Evolutionary conservation across 257 asterid genomes (phyloP).

Genomic region (Orobanche coerulescens): DNA sequence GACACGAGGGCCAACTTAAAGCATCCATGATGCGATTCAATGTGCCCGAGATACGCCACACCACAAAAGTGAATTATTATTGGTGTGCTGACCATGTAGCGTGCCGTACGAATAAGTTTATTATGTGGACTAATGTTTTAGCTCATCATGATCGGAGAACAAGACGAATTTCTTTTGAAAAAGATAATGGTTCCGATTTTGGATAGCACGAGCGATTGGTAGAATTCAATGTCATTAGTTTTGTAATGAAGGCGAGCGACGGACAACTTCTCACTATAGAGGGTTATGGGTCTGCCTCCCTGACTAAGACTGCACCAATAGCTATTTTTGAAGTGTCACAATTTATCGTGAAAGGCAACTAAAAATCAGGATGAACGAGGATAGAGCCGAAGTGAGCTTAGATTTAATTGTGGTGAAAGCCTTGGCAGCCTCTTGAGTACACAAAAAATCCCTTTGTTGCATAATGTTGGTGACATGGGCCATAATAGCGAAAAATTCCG

Average conservation of each 20-base stretch:
- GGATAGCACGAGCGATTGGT: background rate
- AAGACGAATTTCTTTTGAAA: no score
- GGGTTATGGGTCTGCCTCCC: background rate
- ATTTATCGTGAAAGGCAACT: background rate
- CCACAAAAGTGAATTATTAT: background rate
- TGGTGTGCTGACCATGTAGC: background rate
- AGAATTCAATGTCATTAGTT: background rate
- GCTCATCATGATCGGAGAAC: background rate
- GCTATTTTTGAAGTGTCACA: background rate
- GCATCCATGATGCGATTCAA: no score
- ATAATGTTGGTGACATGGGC: background rate
- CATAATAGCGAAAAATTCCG: background rate
- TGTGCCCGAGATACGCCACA: no score
- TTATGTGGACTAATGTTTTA: background rate
- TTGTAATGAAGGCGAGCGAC: background rate
- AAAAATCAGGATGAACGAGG: background rate
- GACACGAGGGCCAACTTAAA: no score
- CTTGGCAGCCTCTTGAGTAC: background rate
- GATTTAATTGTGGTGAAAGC: no score
- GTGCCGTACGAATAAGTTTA: background rate
- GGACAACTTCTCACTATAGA: no score
- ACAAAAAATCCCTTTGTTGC: background rate
- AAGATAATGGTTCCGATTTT: background rate
- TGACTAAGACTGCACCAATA: background rate
- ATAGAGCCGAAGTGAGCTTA: no score